Conservation (phyloP, 768 basidiomycete species). For the Cubamyces lactineus region DNA sequence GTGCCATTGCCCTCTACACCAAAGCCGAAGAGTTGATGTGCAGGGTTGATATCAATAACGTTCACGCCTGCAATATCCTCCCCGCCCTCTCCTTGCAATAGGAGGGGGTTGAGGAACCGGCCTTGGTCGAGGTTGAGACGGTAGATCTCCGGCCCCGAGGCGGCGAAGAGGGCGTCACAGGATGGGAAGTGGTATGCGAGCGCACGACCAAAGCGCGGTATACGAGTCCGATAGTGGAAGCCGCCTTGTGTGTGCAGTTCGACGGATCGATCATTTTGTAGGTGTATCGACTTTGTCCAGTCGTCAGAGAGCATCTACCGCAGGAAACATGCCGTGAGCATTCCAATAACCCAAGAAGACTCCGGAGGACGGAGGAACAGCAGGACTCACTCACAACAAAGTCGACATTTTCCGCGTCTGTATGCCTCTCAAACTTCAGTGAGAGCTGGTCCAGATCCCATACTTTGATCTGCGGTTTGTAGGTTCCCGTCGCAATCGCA, state of each 20-base stretch:
- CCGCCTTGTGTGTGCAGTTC: slow-evolving; percentile 95
- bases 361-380: not conserved
- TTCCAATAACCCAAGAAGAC: not conserved
- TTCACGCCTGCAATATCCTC: slow-evolving; percentile 83
- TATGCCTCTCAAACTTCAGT: slow-evolving; percentile 93
- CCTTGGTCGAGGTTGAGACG: slow-evolving; percentile 96
- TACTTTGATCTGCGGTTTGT: slow-evolving; percentile 96
- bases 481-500: slow-evolving; percentile 92
- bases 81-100: slow-evolving; percentile 53
- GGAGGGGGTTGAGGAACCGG: slow-evolving; percentile 83
- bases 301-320: slow-evolving; percentile 90
- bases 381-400: slow-evolving; percentile 84
- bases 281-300: slow-evolving; percentile 98
- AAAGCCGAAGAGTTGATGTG: slow-evolving; percentile 88
- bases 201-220: slow-evolving; percentile 92
- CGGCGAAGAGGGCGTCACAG: slow-evolving; percentile 86
- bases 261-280: slow-evolving; percentile 94
- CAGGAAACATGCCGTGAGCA: not conserved
- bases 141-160: slow-evolving; percentile 86
- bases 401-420: slow-evolving; percentile 96
- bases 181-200: slow-evolving; percentile 93
- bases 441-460: slow-evolving; percentile 94
- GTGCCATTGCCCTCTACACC: slow-evolving; percentile 86
- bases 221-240: slow-evolving; percentile 88
- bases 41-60: slow-evolving; percentile 88